A percentile compares a stretch with the other conserved stretches of the same genome.
These are phyloP conservation scores for Creolimax fragrantissima DNA, from an alignment of 78 protist genomes.

Conservation along the genomic window DNA sequence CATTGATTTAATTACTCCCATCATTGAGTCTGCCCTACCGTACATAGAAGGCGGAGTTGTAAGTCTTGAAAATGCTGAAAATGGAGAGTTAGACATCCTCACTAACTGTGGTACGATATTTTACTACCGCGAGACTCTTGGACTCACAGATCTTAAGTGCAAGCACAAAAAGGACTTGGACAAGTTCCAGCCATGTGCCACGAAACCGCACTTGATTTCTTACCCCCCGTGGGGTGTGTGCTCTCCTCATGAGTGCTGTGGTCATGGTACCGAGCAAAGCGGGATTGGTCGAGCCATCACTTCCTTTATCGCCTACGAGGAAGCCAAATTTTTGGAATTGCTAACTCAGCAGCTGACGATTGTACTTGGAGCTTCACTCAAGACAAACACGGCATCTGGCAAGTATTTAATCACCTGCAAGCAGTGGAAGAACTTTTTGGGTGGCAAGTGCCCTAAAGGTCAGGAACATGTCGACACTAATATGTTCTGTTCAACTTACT, in stretches of 20 bases:
- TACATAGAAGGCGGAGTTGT: neutral
- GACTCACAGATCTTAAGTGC: neutral
- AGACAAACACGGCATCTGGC: neutral
- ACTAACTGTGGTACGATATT: neutral
- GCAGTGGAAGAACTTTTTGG: neutral
- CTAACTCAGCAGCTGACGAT: neutral
- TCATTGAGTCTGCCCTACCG: neutral
- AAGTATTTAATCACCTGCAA: neutral
- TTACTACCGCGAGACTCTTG: neutral
- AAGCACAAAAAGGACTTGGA: neutral
- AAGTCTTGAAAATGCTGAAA: neutral
- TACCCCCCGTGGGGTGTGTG: neutral
- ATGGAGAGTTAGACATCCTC: neutral
- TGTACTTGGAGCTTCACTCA: neutral
- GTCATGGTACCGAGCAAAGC: neutral
- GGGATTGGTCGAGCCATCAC: neutral
- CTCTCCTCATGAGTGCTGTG: neutral
- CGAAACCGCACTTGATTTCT: neutral
- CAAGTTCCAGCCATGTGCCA: neutral
- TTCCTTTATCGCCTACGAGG: neutral
- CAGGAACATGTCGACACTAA: neutral
- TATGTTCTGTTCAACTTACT: neutral
- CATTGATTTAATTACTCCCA: neutral
- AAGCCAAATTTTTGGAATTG: neutral
- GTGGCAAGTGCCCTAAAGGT: neutral